Conservation (phyloP, 192 early-diverging fungal genomes). For the Coemansia sp. region DNA sequence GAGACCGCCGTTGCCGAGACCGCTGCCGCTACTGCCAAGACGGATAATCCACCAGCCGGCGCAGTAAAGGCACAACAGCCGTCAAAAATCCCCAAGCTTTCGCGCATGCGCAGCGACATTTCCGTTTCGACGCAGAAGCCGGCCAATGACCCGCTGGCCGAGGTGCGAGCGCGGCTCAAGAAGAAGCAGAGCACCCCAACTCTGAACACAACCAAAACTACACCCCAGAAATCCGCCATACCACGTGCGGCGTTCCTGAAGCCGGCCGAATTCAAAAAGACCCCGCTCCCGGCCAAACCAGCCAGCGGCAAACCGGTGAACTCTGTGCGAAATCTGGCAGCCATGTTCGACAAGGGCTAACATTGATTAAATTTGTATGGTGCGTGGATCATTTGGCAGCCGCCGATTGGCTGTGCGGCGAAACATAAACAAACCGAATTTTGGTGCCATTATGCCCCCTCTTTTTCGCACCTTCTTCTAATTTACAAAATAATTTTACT, state of each 20-base stretch:
- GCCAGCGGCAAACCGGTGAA: conserved; percentile 21
- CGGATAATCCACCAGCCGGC: conserved; percentile 15
- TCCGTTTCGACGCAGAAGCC: neutral
- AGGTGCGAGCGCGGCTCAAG: conserved; percentile 40
- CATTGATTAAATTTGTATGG: neutral
- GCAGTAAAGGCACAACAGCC: conserved; percentile 9
- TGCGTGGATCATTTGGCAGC: neutral
- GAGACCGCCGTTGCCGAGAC: neutral
- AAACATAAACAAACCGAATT: conserved; percentile 17
- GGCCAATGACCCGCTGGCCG: conserved; percentile 28
- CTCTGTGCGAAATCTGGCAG: conserved; percentile 41
- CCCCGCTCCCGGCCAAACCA: neutral
- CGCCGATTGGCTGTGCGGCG: neutral
- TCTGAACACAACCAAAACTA: conserved; percentile 4
- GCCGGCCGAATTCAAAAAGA: conserved; percentile 2
- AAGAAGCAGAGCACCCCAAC: conserved; percentile 46
- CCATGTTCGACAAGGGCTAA: conserved; percentile 41
- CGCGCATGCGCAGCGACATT: conserved; percentile 21
- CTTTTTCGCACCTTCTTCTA: neutral
- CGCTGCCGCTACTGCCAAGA: conserved; percentile 10
- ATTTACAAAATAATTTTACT: neutral
- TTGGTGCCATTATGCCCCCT: neutral
- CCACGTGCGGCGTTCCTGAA: conserved; percentile 9
- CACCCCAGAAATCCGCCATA: neutral
- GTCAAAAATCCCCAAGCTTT: conserved; percentile 23